Evolutionary conservation across 2,329 filamentous ascomycete species (phyloP), one percentile per base, ranked within the genome.

Genomic region (Xylaria sp.): DNA sequence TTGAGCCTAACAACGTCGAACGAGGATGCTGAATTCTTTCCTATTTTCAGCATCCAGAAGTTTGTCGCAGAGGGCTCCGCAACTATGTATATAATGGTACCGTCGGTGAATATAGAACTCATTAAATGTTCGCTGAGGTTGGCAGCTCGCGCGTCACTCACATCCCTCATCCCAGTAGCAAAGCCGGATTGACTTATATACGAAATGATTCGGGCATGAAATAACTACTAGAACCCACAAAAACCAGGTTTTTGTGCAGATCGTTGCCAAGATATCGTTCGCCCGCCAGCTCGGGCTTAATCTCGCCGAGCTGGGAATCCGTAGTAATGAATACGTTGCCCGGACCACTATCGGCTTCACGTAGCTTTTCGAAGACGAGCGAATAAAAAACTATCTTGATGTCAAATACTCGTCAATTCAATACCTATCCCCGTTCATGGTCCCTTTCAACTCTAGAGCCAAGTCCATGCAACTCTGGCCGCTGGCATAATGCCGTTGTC

Each of bases 261-360:
- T 48, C 44, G 19, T 38, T 53, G 62, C 58, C 44, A 62, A 62
- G 58, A 58, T 48, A 43, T 47, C 11, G 17, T 17, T 21, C 29
- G 46, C 40, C 48, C 48, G 37, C 58, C 41, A 29, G 15, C 47
- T 64, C 58, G 62, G 62, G 46, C 6, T 56, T 56, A 63, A 57
- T 60, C 41, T 37, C 43, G 47, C 62, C 58, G 58, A 64, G 58
- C 25, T 40, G 37, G 21, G 19, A 31, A 56, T 27, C 31, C 25
- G 13, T 29, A 40, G 15, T 11, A 43, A n/a, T 13, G 44, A 27
- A 33, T 27, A 27, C 11, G 8, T 33, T 11, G 4, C 29, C 11
- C 29, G 29, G 11, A 11, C 29, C 6, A 33, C 11, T 33, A n/a
- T n/a, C n/a, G n/a, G n/a, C n/a, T n/a, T n/a, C n/a, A n/a, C n/a